Evolutionary conservation across 352 stramenopile species (phyloP).

Genomic region (Phytophthora melonis): DNA sequence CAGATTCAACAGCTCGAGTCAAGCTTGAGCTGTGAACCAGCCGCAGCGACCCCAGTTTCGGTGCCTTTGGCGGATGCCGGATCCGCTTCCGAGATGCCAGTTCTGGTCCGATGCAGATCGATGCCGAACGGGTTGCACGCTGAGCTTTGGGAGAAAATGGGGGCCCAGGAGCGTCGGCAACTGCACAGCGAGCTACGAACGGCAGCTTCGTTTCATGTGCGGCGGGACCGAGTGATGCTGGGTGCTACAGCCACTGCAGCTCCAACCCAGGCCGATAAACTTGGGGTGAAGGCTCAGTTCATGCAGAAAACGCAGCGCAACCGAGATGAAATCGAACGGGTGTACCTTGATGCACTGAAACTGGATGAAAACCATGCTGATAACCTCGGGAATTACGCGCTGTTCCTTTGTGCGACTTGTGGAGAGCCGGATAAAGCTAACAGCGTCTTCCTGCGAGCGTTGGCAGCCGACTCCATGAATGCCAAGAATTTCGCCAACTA

Average conservation of each 20-base stretch:
- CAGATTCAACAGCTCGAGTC: conserved; percentile 37
- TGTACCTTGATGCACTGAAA: conserved; percentile 46
- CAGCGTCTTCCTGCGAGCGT: conserved; percentile 35
- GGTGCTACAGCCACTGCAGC: not conserved
- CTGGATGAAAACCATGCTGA: conserved; percentile 38
- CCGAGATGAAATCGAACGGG: conserved; percentile 33
- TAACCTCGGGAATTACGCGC: conserved; percentile 54
- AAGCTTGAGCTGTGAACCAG: conserved; percentile 1
- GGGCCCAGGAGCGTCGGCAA: conserved; percentile 30
- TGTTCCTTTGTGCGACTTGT: conserved; percentile 42
- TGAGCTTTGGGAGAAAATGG: conserved; percentile 42
- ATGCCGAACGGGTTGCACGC: conserved; percentile 39
- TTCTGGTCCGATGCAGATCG: conserved; percentile 48
- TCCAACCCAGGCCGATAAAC: conserved; percentile 44
- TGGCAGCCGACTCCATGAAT: conserved; percentile 27
- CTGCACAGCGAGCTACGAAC: conserved; percentile 42
- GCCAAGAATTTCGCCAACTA: conserved; percentile 39
- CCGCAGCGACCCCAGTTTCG: not conserved
- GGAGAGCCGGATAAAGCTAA: conserved; percentile 31
- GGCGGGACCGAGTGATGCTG: conserved; percentile 35
- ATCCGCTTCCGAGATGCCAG: not conserved
- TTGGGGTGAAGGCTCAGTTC: conserved; percentile 58
- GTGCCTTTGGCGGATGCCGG: not conserved
- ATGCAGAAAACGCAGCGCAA: conserved; percentile 42
- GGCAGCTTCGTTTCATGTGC: conserved; percentile 45